Evolutionary conservation across 2,329 filamentous ascomycete genomes (phyloP).

Genomic region (Ophiostoma triangulosporum): DNA sequence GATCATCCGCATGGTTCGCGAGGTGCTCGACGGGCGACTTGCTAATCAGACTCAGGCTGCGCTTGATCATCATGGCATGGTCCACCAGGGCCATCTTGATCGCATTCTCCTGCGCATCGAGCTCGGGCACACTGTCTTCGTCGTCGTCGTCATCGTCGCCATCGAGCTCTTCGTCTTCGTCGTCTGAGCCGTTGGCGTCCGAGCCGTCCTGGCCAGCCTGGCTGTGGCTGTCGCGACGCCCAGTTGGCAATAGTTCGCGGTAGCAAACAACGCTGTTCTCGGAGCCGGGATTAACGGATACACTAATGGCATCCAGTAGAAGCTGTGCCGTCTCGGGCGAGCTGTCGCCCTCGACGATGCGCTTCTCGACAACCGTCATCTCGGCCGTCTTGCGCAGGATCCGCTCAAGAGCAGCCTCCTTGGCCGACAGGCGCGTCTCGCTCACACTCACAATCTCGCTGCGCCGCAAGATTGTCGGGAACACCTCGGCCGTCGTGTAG

Average conservation of each 20-base stretch:
- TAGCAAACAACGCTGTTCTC: conserved; percentile 71
- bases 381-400: conserved; percentile 86
- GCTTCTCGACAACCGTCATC: conserved; percentile 61
- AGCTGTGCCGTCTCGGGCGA: conserved; percentile 49
- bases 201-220: conserved; percentile 18
- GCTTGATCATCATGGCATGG: conserved; percentile 76
- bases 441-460: conserved; percentile 67
- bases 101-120: conserved; percentile 55
- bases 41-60: conserved; percentile 58
- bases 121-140: conserved; percentile 31
- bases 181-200: too few species aligned
- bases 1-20: conserved; percentile 41
- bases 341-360: conserved; percentile 52
- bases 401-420: conserved; percentile 82
- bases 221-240: conserved; percentile 16
- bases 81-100: conserved; percentile 78
- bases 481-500: conserved; percentile 71
- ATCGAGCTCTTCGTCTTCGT: conserved; percentile 26
- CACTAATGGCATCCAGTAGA: conserved; percentile 61
- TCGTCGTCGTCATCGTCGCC: conserved; percentile 26
- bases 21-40: conserved; percentile 48
- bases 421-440: conserved; percentile 53
- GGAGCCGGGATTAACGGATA: conserved; percentile 60
- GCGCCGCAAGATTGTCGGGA: conserved; percentile 79
- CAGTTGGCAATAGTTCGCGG: conserved; percentile 54